These are phyloP conservation scores for Chimonanthus praecox DNA, from an alignment of 164 flowering plant genomes.

Conservation along the genomic window DNA sequence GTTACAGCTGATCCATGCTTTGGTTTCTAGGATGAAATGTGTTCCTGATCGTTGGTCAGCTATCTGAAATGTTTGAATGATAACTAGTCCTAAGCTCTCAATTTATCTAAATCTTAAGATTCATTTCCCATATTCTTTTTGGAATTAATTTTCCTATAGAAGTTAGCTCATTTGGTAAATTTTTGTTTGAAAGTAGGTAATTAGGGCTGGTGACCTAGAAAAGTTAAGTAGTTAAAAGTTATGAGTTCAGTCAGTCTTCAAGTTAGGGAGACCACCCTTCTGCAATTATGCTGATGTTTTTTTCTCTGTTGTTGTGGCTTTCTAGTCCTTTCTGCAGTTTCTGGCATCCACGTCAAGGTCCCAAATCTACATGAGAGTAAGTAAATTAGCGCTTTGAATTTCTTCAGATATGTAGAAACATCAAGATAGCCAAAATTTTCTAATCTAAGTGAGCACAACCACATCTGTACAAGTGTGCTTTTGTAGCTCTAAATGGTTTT, in stretches of 20 bases:
- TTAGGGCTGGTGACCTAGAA: too few relatives aligned
- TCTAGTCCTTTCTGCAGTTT: constrained; percentile 50
- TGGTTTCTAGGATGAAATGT: background rate
- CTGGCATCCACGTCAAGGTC: constrained; percentile 36
- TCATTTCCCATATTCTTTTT: background rate
- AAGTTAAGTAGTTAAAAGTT: too few relatives aligned
- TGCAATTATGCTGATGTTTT: background rate
- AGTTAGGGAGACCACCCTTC: too few relatives aligned
- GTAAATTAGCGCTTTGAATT: constrained; percentile 3
- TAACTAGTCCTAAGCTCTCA: background rate
- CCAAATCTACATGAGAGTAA: constrained; percentile 39
- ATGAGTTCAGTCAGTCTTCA: too few relatives aligned
- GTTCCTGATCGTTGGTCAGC: background rate
- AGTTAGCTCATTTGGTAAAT: background rate
- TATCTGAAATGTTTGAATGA: background rate
- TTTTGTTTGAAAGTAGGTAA: background rate
- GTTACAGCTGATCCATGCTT: constrained; percentile 1
- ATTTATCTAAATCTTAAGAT: background rate
- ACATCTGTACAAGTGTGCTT: too few relatives aligned
- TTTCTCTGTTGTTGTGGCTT: constrained; percentile 4
- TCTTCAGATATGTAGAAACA: background rate
- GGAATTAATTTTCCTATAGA: background rate
- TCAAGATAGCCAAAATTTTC: background rate
- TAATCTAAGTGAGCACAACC: background rate
- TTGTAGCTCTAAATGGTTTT: too few relatives aligned